Evolutionary conservation across 257 asterid genomes (phyloP), one percentile per base, ranked within the genome.

Genomic region (Solanum tarijense): DNA sequence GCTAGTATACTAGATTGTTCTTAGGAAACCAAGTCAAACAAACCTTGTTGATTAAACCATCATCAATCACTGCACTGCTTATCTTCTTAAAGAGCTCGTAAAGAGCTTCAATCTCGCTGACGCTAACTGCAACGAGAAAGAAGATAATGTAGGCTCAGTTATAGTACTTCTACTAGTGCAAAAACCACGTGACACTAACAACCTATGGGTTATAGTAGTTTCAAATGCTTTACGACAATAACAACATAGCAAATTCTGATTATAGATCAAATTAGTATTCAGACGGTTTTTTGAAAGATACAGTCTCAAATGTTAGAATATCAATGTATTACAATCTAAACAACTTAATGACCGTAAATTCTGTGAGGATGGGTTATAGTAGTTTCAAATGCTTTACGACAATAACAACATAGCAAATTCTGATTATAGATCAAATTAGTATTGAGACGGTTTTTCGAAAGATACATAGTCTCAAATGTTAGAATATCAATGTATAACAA

Each of bases 61-160:
- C 99, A 91, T 97, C 99, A 90, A 94, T 96, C 90, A 97, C 98
- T 86, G 98, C 99, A 91, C 98, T 97, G 96, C 99, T 97, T 60
- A 97, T 97, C 98, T 95, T 97, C 96, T 96, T 97, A 88, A 97
- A 97, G 39, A 97, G 94, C 92, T 95, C 99, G 86, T 97, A 97
- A 86, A 97, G 96, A 55, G 98, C 99, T 93, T 97, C 98, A 83
- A 97, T 96, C 91, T 97, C 99, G 91, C 98, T 97, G 60, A 97
- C 99, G 85, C 99, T 96, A 93, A 97, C 99, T 97, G 96, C 95
- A 92, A 9, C 3, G 21, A 76, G 46, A 83, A 69, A 76, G 52
- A 79, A 41, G 60, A 71, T 68, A 4, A 68, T 43, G 34, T 41
- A 69, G 65, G 23, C 23, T 48, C 55, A 68, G 65, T 46, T 71